Percentiles rank a stretch among this genome's conserved stretches.
Conservation (phyloP, 2,329 filamentous ascomycete genomes). For the Diplocarpon mali region DNA sequence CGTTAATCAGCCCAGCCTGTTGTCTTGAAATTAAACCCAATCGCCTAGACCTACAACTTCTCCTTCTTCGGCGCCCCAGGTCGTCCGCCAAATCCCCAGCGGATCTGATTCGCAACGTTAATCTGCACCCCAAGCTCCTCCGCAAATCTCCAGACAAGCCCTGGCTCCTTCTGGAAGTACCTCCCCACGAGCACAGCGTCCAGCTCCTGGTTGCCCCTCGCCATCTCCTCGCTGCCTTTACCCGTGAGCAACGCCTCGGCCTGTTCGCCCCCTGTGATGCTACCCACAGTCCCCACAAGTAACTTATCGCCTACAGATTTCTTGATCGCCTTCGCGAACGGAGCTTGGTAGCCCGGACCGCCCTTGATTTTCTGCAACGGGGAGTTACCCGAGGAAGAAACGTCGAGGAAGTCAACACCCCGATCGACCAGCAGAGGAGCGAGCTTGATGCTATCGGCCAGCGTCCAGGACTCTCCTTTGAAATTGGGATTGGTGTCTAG, state of each 20-base stretch:
- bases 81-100: slow-evolving; percentile 41
- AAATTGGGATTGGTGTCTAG: slow-evolving; percentile 48
- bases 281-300: slow-evolving; percentile 37
- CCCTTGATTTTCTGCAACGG: slow-evolving; percentile 43
- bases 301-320: slow-evolving; percentile 54
- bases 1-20: no score
- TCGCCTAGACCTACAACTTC: not conserved
- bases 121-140: slow-evolving; percentile 40
- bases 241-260: slow-evolving; percentile 39
- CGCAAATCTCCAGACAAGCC: slow-evolving; percentile 43
- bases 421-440: slow-evolving; percentile 50
- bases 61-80: slow-evolving; percentile 13
- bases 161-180: slow-evolving; percentile 48
- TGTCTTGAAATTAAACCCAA: no score
- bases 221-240: slow-evolving; percentile 36
- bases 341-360: slow-evolving; percentile 59
- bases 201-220: slow-evolving; percentile 30
- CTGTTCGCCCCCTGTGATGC: slow-evolving; percentile 34
- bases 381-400: slow-evolving; percentile 58
- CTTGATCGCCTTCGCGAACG: slow-evolving; percentile 60
- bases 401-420: slow-evolving; percentile 67
- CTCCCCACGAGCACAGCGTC: slow-evolving; percentile 41
- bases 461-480: slow-evolving; percentile 52
- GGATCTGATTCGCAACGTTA: slow-evolving; percentile 40
- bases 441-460: slow-evolving; percentile 51